phyloP scores from a whole-genome alignment of 2,329 filamentous ascomycete species.

The Fusarium heterosporum region DNA sequence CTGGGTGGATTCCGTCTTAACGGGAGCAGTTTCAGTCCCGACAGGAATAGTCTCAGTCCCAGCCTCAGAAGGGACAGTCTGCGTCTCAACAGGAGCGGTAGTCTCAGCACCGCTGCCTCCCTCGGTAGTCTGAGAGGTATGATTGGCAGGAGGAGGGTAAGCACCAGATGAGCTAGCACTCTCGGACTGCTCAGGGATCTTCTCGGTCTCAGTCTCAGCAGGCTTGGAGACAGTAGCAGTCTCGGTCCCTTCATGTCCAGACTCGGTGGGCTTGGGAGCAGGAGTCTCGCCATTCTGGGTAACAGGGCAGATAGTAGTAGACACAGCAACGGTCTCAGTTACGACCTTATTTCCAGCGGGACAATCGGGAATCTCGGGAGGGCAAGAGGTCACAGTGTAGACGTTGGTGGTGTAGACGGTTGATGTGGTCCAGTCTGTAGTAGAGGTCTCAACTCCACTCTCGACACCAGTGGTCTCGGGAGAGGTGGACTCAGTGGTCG shows the following conservation, averaged over 20 bases:
- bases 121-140: not conserved
- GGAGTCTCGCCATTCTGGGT: conserved; percentile 33
- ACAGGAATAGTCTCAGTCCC: not conserved
- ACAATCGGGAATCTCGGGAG: conserved; percentile 38
- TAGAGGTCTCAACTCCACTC: not conserved
- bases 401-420: conserved; percentile 43
- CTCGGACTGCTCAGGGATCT: conserved; percentile 1
- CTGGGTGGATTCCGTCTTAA: not conserved
- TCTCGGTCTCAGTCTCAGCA: conserved; percentile 7
- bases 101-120: not conserved
- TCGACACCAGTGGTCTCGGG: not conserved
- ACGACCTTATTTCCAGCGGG: conserved; percentile 29
- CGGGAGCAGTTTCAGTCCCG: not conserved
- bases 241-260: not conserved
- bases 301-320: conserved; percentile 42
- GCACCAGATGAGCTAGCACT: not conserved
- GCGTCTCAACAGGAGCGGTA: not conserved
- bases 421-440: conserved; percentile 32
- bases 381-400: conserved; percentile 39
- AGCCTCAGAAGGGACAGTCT: too few species aligned
- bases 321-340: conserved; percentile 42
- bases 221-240: not conserved
- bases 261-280: not conserved
- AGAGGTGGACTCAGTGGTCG: conserved; percentile 14
- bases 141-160: conserved; percentile 7